phyloP scores from a whole-genome alignment of 352 stramenopile species.

The Sclerospora graminicola region DNA sequence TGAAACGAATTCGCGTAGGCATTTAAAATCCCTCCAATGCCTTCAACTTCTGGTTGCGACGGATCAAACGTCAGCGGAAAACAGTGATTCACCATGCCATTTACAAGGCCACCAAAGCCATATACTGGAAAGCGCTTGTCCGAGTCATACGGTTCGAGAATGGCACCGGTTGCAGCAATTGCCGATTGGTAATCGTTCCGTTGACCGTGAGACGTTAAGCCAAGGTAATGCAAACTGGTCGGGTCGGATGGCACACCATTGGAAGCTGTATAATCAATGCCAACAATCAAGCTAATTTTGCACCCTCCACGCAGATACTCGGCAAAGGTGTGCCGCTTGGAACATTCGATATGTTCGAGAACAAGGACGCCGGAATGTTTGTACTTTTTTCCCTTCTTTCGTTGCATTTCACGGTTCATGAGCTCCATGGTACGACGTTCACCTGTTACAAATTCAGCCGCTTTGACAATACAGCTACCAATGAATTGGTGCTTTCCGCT shows the following conservation, averaged over 20 bases:
- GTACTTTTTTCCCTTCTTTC: slow-evolving; percentile 62
- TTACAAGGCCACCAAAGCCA: slow-evolving; percentile 66
- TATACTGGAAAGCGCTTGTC: slow-evolving; percentile 72
- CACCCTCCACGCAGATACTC: slow-evolving; percentile 60
- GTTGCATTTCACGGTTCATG: slow-evolving; percentile 57
- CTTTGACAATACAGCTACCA: slow-evolving; percentile 37
- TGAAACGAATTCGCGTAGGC: slow-evolving; percentile 59
- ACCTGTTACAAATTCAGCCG: slow-evolving; percentile 44
- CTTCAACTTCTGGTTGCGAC: slow-evolving; percentile 46
- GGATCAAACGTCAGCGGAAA: slow-evolving; percentile 66
- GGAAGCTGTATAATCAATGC: slow-evolving; percentile 76
- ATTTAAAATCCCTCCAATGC: slow-evolving; percentile 44
- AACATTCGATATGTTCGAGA: slow-evolving; percentile 44
- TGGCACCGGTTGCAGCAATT: slow-evolving; percentile 51
- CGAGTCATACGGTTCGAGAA: slow-evolving; percentile 69
- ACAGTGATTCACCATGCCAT: slow-evolving; percentile 52
- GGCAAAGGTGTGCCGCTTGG: slow-evolving; percentile 61
- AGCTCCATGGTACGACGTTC: slow-evolving; percentile 39
- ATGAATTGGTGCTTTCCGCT: slow-evolving; percentile 66
- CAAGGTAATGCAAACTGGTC: slow-evolving; percentile 49
- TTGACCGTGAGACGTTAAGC: slow-evolving; percentile 36
- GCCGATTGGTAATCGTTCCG: slow-evolving; percentile 76
- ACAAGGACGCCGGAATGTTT: slow-evolving; percentile 59
- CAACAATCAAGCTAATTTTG: slow-evolving; percentile 69
- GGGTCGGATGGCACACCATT: slow-evolving; percentile 41